Base-by-base conservation (phyloP, 169 alveolate genomes). In the Plasmodium coatneyi region DNA sequence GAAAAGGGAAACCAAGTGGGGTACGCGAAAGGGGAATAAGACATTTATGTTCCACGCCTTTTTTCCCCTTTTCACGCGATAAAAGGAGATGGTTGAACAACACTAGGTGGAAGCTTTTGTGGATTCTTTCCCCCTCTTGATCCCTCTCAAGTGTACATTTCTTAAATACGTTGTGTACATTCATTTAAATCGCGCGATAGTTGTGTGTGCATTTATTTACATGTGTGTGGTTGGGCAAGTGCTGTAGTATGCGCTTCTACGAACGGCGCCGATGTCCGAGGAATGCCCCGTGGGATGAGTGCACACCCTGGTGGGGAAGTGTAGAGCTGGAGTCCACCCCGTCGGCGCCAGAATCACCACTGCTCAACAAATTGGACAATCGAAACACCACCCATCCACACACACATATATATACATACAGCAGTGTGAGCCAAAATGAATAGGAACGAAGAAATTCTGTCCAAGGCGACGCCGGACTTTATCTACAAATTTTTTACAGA, bases 401-500 rank as follows among this genome's bases (percentile, higher is more conserved):
- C 74, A 56, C 72, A 56, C n/a, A 10, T 12, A 66, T 12, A 32
- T 43, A 36, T 54, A 22, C 54, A 66, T 7, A 84, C 30, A 83
- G 30, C 12, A 19, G 28, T 71, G 46, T 71, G 19, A 28, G 78
- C 2, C 46, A 34, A 84, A 78, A 87, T 87, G 93, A 87, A 80
- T 5, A 78, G 54, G 46, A 80, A 80, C 94, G 94, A 89, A 78
- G 94, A 89, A 52, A 89, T 89, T 39, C 52, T 89, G 36, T 56
- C 91, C 25, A 89, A 89, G 86, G 94, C 94, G 0, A 89, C 94
- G 36, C 94, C 94, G 5, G 52, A 89, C 49, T 89, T 89, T 89
- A 79, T 89, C 60, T 79, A 66, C 54, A 89, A 79, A 41, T 89
- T 89, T 89, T 89, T 89, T 43, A 89, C 90, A 7, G 90, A 89